Conservation (phyloP, 2,329 filamentous ascomycete genomes). For the Hawksworthiomyces lignivorus region DNA sequence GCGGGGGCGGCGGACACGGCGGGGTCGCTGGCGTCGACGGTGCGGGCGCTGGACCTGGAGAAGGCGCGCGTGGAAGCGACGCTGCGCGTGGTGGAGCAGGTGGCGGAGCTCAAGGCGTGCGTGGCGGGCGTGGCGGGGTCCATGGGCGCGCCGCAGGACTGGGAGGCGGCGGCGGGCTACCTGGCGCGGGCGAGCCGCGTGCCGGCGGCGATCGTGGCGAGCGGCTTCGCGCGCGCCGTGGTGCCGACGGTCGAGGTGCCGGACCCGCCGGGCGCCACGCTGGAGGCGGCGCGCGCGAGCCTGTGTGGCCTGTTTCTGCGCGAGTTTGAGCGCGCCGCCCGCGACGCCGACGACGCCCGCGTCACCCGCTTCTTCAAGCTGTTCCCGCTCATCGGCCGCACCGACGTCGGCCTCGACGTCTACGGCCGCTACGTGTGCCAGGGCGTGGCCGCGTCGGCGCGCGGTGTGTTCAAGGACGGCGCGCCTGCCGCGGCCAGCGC, state of each 20-base stretch:
- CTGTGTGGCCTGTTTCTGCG: constrained; percentile 84
- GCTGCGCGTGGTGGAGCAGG: constrained; percentile 86
- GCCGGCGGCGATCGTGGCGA: constrained; percentile 69
- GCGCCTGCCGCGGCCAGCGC: neutral
- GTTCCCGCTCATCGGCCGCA: constrained; percentile 85
- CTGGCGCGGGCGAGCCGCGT: constrained; percentile 75
- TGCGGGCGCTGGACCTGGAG: constrained; percentile 82
- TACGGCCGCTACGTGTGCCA: constrained; percentile 96
- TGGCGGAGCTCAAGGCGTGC: constrained; percentile 93
- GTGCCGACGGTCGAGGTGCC: constrained; percentile 95
- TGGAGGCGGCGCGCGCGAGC: constrained; percentile 81
- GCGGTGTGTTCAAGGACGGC: constrained; percentile 65
- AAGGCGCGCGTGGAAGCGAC: constrained; percentile 88
- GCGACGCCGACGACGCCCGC: constrained; percentile 77
- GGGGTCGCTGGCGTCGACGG: constrained; percentile 74
- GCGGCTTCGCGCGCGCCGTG: constrained; percentile 82
- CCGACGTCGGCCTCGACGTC: constrained; percentile 84
- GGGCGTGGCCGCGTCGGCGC: constrained; percentile 78
- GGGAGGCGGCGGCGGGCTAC: constrained; percentile 92
- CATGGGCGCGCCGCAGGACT: constrained; percentile 97
- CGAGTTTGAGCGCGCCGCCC: constrained; percentile 89
- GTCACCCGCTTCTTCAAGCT: constrained; percentile 97
- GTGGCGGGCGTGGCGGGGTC: constrained; percentile 89
- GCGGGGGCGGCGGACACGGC: constrained; percentile 79
- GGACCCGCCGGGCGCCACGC: constrained; percentile 77